Evolutionary conservation across 768 basidiomycete genomes (phyloP), one percentile per base, ranked within the genome.

Genomic region (Trametes punicea): DNA sequence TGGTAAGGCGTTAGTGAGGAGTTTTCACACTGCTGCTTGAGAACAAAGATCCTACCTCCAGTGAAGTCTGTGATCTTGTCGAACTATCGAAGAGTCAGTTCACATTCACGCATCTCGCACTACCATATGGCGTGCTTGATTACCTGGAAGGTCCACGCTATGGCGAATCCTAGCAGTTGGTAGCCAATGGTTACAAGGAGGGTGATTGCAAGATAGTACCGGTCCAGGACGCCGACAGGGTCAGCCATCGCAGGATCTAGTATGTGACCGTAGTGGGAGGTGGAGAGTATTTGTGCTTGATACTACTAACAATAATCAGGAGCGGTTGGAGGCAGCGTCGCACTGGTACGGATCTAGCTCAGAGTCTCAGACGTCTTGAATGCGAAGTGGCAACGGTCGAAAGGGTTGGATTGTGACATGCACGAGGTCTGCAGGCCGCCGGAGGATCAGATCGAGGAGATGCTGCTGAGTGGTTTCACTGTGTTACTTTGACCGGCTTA

Each of bases 11-110:
- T 39, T 31, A 51, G 11, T 27, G n/a, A n/a, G n/a, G n/a, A n/a
- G n/a, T n/a, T n/a, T n/a, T n/a, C n/a, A n/a, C n/a, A n/a, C n/a
- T n/a, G n/a, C 11, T 15, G 40, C 3, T 50, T 38, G 39, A 46
- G 49, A 18, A 30, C 34, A 25, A 33, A 27, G 9, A 36, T 9
- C 23, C 42, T 27, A 77, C 79, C 78, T 60, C 82, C 82, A 2
- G 81, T 84, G 55, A 86, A 82, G 69, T 87, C 86, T 11, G 85
- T 87, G 41, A 87, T 82, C 67, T 88, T 87, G 70, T 88, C 85
- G 62, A 87, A 85, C 72, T 85, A 54, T 29, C 2, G 2, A 16
- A 11, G 31, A 9, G 33, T 47, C 16, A 36, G 2, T n/a, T n/a
- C n/a, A 13, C 41, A n/a, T 26, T 30, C 20, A 34, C 21, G 11